Base-by-base conservation (phyloP, 305 asterid genomes). In the Salvia sclarea region DNA sequence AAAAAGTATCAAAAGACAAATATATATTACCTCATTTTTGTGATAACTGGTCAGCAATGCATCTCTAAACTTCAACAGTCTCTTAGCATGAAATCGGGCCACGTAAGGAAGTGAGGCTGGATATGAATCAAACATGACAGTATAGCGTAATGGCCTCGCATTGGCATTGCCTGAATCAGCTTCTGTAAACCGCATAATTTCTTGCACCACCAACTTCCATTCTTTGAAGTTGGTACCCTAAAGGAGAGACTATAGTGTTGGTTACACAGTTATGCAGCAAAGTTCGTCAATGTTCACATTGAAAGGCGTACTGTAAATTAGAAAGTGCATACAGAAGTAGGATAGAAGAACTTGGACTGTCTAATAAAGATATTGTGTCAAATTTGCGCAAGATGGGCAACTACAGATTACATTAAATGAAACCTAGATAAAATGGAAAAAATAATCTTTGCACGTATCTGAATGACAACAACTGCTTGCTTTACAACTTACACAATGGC, bases 161-260 rank as follows among this genome's bases (percentile, higher is more conserved):
- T 47, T 76, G 58, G 76, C 22, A 80, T 78, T 58, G 28, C 84
- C 78, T 24, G 83, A 64, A 85, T 86, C 92, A 57, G 85, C 88
- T 76, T 71, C 79, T 31, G 88, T 78, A 68, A 94, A 94, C 55
- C 91, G 90, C 65, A 81, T 80, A 69, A 89, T 86, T 84, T 94
- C 99, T 74, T 89, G 95, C 78, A 91, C 84, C 76, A 91, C 98
- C 41, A 84, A 82, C 82, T 83, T 94, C 99, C 99, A 94, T 85
- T 94, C 99, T 84, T 82, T 91, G 82, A 91, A 94, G 85, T 85
- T 87, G 50, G 95, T 91, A 47, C 82, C 98, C 99, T 94, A 86
- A 63, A 77, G 75, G 56, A 64, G 74, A 73, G 69, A 41, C 67
- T 70, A 76, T 45, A 71, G 48, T 31, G 82, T 80, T 81, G 79